A percentile compares a stretch with the other conserved stretches of the same genome.
phyloP scores from a whole-genome alignment of 2,329 filamentous ascomycete genomes.

The Amylocarpus encephaloides region DNA sequence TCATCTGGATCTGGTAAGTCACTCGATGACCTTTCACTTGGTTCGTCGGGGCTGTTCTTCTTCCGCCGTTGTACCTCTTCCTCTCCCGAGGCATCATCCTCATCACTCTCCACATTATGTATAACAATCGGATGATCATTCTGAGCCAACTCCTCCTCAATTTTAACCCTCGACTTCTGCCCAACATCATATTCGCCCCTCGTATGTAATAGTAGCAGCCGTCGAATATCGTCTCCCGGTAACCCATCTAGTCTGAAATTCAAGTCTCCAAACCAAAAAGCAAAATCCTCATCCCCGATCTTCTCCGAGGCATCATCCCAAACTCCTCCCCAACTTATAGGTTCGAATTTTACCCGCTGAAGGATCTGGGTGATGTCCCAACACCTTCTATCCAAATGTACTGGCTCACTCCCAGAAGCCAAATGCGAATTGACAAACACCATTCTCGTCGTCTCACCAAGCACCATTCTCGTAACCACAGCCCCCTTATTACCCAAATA shows the following conservation, averaged over 20 bases:
- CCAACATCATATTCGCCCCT: constrained; percentile 65
- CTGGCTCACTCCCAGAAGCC: constrained; percentile 75
- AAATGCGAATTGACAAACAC: constrained; percentile 91
- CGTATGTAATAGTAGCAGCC: constrained; percentile 76
- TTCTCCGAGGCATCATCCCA: constrained; percentile 58
- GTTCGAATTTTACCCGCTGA: constrained; percentile 69
- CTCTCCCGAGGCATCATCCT: constrained; percentile 36
- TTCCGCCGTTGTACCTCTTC: constrained; percentile 25
- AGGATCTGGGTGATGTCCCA: constrained; percentile 80
- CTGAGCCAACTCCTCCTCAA: constrained; percentile 34
- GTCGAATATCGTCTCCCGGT: constrained; percentile 82
- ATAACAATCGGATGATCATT: constrained; percentile 47
- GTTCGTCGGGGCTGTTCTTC: constrained; percentile 27
- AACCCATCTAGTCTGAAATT: constrained; percentile 90
- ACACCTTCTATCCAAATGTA: constrained; percentile 73
- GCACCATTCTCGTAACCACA: constrained; percentile 69
- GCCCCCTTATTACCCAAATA: constrained; percentile 97
- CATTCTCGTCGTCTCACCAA: constrained; percentile 84
- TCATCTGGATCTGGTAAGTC: constrained; percentile 58
- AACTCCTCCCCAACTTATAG: constrained; percentile 60
- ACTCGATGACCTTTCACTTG: constrained; percentile 34
- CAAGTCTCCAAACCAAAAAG: constrained; percentile 93
- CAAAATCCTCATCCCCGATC: constrained; percentile 87
- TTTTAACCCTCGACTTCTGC: constrained; percentile 31
- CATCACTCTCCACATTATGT: constrained; percentile 37